These are phyloP conservation scores for Fistulifera pelliculosa DNA, from an alignment of 108 stramenopile genomes.

Conservation along the genomic window DNA sequence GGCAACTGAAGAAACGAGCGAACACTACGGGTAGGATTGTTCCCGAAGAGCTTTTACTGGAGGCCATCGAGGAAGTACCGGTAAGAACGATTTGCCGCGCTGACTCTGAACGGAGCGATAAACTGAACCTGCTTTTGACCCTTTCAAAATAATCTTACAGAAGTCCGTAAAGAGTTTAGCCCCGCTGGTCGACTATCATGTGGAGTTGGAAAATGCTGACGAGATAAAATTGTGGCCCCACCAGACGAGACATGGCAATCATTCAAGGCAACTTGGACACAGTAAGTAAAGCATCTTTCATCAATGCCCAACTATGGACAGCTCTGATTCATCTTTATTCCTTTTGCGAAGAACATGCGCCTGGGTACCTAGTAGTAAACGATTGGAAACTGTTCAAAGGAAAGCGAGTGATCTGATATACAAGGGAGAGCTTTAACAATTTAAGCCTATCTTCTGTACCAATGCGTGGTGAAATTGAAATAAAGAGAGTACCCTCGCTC, in stretches of 20 bases:
- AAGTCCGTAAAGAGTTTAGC: constrained; percentile 49
- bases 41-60: constrained; percentile 51
- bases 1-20: neutral
- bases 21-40: constrained; percentile 63
- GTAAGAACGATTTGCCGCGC: too few species aligned
- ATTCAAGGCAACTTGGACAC: constrained; percentile 61
- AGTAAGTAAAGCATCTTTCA: constrained; percentile 24
- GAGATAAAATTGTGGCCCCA: constrained; percentile 53
- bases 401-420: neutral
- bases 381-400: neutral
- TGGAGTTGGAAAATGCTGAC: constrained; percentile 54
- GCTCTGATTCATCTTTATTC: neutral
- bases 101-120: neutral
- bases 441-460: constrained; percentile 85
- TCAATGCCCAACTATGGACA: neutral
- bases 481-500: constrained; percentile 96
- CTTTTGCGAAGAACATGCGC: neutral
- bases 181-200: constrained; percentile 65
- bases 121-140: too few species aligned
- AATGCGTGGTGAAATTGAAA: constrained; percentile 94
- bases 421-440: neutral
- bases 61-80: constrained; percentile 71
- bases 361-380: neutral
- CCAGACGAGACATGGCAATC: constrained; percentile 50
- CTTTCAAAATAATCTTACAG: too few species aligned